A percentile compares a stretch with the other conserved stretches of the same genome.
phyloP scores from a whole-genome alignment of 768 basidiomycete species.

The Trametes villosa region DNA sequence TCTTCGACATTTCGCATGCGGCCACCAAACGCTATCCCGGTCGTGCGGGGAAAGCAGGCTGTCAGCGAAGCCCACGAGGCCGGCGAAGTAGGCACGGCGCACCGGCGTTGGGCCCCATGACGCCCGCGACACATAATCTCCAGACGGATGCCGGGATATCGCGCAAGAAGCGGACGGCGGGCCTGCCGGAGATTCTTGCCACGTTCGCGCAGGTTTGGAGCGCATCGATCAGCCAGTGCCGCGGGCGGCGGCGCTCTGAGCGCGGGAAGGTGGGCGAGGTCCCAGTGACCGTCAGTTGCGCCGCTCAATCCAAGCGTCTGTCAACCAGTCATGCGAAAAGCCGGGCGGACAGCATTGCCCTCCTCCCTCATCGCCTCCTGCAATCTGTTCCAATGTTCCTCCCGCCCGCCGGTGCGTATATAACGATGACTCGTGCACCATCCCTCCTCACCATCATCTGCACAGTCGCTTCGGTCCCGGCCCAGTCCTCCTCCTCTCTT shows the following conservation, averaged over 20 bases:
- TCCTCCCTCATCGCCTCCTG: constrained; percentile 10
- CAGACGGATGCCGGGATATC: constrained; percentile 1
- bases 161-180: background rate
- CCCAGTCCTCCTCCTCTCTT: constrained; percentile 2
- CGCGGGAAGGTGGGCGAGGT: constrained; percentile 12
- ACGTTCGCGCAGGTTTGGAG: background rate
- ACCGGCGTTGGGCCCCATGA: constrained; percentile 1
- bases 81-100: background rate
- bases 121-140: constrained; percentile 3
- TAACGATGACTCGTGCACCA: constrained; percentile 8
- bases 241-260: background rate
- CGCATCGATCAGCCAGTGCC: background rate
- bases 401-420: background rate
- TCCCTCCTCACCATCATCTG: constrained; percentile 6
- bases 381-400: background rate
- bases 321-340: constrained; percentile 10
- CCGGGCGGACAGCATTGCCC: constrained; percentile 12
- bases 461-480: constrained; percentile 18
- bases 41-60: background rate
- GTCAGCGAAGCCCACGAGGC: background rate
- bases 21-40: background rate
- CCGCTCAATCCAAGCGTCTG: constrained; percentile 19
- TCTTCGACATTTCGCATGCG: background rate
- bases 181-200: background rate
- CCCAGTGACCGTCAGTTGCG: constrained; percentile 7